Percentiles rank a stretch among this genome's conserved stretches.
Evolutionary conservation across 108 stramenopile species (phyloP).

Genomic region (Cyclotella baltica): DNA sequence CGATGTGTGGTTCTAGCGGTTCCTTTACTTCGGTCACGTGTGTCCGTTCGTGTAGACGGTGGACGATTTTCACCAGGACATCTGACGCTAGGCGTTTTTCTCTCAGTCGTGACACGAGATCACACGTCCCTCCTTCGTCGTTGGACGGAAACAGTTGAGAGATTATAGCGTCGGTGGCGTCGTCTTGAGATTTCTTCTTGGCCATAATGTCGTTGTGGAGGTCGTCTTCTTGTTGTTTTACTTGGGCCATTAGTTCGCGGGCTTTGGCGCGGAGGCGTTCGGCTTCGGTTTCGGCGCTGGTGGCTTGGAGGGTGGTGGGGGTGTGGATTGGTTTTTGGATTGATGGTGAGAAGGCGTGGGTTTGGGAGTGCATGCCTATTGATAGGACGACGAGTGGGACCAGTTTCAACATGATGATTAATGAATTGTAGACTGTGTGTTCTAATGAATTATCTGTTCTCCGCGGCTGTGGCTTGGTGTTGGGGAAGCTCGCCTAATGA

Average conservation of each 20-base stretch:
- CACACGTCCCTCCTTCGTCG: constrained; percentile 28
- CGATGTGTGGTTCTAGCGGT: constrained; percentile 18
- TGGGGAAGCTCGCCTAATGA: too few relatives aligned
- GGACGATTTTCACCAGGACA: constrained; percentile 41
- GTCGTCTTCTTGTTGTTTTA: constrained; percentile 38
- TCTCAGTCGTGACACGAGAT: constrained; percentile 39
- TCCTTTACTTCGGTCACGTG: constrained; percentile 44
- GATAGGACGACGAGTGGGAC: background rate
- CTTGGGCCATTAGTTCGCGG: constrained; percentile 47
- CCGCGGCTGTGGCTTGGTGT: too few relatives aligned
- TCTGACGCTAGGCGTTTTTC: constrained; percentile 48
- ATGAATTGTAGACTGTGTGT: background rate
- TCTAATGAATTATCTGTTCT: too few relatives aligned
- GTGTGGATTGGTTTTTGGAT: background rate
- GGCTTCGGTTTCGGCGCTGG: constrained; percentile 54
- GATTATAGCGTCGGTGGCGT: constrained; percentile 49
- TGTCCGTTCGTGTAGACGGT: constrained; percentile 48
- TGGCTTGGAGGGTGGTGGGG: constrained; percentile 16
- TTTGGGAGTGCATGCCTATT: background rate
- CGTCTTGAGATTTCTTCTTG: constrained; percentile 49
- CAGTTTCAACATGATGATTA: background rate
- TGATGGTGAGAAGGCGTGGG: background rate
- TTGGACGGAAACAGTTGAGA: constrained; percentile 40
- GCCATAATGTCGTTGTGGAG: constrained; percentile 49
- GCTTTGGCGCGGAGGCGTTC: constrained; percentile 48